Evolutionary conservation across 345 rosid genomes (phyloP).

Genomic region (Salix suchowensis): DNA sequence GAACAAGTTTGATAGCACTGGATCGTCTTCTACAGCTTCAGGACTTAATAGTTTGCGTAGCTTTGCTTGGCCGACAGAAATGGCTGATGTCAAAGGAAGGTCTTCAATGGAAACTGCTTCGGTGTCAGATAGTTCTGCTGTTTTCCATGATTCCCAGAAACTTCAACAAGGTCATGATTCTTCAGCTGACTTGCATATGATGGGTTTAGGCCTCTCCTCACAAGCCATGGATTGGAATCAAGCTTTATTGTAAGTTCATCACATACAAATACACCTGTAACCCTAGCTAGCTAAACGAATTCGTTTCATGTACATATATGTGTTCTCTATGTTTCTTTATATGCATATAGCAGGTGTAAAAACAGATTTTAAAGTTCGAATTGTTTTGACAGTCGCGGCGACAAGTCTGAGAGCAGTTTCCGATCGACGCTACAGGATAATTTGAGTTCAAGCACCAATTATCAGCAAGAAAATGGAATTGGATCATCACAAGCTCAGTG

Average conservation of each 20-base stretch:
- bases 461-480: slow-evolving; percentile 38
- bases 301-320: not conserved
- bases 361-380: not conserved
- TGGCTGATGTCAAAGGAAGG: slow-evolving; percentile 43
- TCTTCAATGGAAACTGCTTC: slow-evolving; percentile 58
- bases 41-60: slow-evolving; percentile 39
- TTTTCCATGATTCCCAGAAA: slow-evolving; percentile 48
- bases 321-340: not conserved
- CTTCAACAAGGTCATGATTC: slow-evolving; percentile 30
- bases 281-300: not conserved
- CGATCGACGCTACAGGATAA: slow-evolving; percentile 74
- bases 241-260: slow-evolving; percentile 55
- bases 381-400: slow-evolving; percentile 41
- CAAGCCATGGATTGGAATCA: slow-evolving; percentile 86
- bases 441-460: slow-evolving; percentile 43
- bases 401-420: slow-evolving; percentile 61
- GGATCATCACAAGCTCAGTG: slow-evolving; percentile 45
- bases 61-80: slow-evolving; percentile 56
- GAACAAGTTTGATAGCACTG: slow-evolving; percentile 36
- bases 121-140: slow-evolving; percentile 42
- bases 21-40: slow-evolving; percentile 53
- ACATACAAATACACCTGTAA: not conserved
- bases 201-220: slow-evolving; percentile 83
- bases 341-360: not conserved
- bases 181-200: slow-evolving; percentile 57